These are phyloP conservation scores for Niebla homalea DNA, from an alignment of 495 filamentous ascomycete species.

Conservation along the genomic window DNA sequence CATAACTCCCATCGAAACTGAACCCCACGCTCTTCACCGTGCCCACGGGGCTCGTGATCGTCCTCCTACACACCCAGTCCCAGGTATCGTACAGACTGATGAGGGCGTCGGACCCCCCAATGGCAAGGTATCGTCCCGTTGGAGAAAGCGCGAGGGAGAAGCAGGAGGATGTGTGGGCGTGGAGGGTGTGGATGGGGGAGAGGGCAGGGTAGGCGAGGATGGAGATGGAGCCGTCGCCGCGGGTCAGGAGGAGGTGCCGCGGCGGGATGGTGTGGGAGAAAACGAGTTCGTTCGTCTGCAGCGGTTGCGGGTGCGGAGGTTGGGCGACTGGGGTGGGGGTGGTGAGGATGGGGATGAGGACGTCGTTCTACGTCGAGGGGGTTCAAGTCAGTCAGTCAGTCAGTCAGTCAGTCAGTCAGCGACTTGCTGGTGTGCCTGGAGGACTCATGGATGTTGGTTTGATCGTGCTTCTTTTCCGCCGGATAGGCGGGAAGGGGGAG, in stretches of 20 bases:
- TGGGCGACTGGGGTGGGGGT: conserved; percentile 30
- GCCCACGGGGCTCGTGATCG: conserved; percentile 61
- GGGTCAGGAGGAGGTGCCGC: conserved; percentile 57
- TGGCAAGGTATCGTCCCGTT: conserved; percentile 65
- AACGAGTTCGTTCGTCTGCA: conserved; percentile 68
- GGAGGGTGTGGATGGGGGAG: conserved; percentile 45
- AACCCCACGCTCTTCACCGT: conserved; percentile 78
- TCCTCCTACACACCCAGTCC: conserved; percentile 81
- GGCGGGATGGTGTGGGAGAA: conserved; percentile 55
- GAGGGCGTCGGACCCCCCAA: conserved; percentile 79
- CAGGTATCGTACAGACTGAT: conserved; percentile 85
- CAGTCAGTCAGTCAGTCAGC: too few species aligned
- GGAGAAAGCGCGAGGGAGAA: conserved; percentile 59
- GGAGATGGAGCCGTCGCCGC: conserved; percentile 67
- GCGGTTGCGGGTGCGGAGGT: conserved; percentile 51
- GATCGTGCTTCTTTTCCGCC: too few species aligned
- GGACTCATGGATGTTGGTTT: too few species aligned
- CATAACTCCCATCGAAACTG: conserved; percentile 79
- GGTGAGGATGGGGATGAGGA: conserved; percentile 45
- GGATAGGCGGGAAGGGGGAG: too few species aligned
- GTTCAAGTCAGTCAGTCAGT: too few species aligned
- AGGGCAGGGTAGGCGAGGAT: conserved; percentile 57
- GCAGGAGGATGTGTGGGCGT: conserved; percentile 71
- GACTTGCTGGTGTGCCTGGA: too few species aligned
- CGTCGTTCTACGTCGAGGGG: conserved; percentile 43